Base-by-base conservation (phyloP, 2,329 filamentous ascomycete genomes). In the Fusarium sp. region DNA sequence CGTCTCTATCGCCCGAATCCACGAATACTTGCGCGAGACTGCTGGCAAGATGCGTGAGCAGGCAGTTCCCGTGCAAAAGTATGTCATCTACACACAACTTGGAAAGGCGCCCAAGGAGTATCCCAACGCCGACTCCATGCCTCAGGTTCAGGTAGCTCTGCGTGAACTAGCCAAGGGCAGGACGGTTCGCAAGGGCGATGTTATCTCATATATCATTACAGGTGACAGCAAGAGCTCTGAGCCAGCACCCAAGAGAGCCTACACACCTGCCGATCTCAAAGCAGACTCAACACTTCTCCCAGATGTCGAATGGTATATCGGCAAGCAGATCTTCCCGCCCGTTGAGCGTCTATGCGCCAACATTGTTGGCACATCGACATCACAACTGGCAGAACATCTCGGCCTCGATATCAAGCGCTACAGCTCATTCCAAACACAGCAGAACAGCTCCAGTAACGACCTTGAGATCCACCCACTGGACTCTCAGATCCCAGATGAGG, bases 341-440 rank as follows among this genome's bases (percentile, higher is more conserved):
- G 95, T 99, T 25, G 95, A 99, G 79, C 92, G 95, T 83, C 88
- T 99, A 22, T 99, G 95, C 75, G 95, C 94, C 60, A 97, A 96
- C 58, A 97, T 99, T 71, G 87, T 87, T 12, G 95, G 95, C 57
- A 99, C 95, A 2, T 96, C 97, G 63, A 91, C 94, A 7, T 87
- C 92, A 2, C 89, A 93, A 65, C 85, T 99, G 9, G 95, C 95
- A 2, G 93, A 97, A 74, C 96, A 95, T 74, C 86, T 99, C 12
- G 95, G 95, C 3, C 88, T 99, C 25, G 95, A 99, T 75, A 88
- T 92, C 25, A 87, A 87, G 69, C 95, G 95, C 70, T 99, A 98
- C 76, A 88, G 84, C 61, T 76, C 76, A 2, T 74, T 75, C 54
- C 75, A 76, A 64, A 76, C 71, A 24, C 76, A 78, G 50, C 75